These are phyloP conservation scores for Cercophora newfieldiana DNA, from an alignment of 495 filamentous ascomycete species.

Conservation along the genomic window DNA sequence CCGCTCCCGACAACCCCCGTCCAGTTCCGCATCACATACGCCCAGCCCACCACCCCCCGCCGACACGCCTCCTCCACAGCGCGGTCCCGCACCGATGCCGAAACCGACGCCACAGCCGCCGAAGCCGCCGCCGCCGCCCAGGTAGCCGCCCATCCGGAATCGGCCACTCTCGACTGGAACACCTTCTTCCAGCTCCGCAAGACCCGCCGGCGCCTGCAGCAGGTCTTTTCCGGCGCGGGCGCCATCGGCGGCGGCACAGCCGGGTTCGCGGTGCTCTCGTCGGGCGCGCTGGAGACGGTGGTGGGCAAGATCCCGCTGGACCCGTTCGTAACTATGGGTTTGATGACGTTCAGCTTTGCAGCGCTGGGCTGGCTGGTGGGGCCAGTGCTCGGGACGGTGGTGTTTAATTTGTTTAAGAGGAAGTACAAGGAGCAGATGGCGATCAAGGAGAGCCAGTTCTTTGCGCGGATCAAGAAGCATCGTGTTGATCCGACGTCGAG, in stretches of 20 bases:
- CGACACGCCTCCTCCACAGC: conserved; percentile 19
- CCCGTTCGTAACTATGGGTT: conserved; percentile 78
- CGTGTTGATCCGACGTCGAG: conserved; percentile 77
- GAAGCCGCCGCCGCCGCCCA: conserved; percentile 25
- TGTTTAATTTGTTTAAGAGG: conserved; percentile 72
- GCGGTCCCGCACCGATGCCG: conserved; percentile 23
- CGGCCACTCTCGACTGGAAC: conserved; percentile 74
- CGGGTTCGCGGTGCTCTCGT: conserved; percentile 64
- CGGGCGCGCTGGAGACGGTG: conserved; percentile 66
- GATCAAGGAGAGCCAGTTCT: conserved; percentile 90
- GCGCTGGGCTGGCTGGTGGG: conserved; percentile 84
- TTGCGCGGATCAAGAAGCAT: conserved; percentile 79
- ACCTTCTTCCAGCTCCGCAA: conserved; percentile 88
- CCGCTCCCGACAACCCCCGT: not conserved
- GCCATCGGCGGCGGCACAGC: conserved; percentile 56
- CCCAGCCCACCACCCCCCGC: conserved; percentile 17
- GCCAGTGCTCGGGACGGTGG: conserved; percentile 70
- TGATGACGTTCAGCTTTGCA: conserved; percentile 69
- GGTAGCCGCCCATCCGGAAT: conserved; percentile 27
- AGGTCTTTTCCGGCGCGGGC: conserved; percentile 69
- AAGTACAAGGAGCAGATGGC: conserved; percentile 66
- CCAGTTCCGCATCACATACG: conserved; percentile 13
- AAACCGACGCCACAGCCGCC: conserved; percentile 28
- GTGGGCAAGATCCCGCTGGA: conserved; percentile 73
- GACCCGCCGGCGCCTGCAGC: conserved; percentile 77